Evolutionary conservation across 75 land plant species (phyloP).

Genomic region (Cryptomeria japonica): DNA sequence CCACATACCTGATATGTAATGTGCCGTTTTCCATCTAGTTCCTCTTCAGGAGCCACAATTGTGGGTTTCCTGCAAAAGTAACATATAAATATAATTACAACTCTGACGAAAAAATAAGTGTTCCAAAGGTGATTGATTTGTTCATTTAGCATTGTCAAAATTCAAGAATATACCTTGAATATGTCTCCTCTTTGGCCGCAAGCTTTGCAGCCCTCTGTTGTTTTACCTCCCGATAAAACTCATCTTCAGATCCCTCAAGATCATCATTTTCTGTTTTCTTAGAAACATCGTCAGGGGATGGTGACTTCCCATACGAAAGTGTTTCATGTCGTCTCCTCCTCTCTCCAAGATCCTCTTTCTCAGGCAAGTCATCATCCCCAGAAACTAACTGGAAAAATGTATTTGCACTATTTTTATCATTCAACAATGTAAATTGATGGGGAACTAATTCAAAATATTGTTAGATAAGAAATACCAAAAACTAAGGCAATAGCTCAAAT

Average conservation of each 20-base stretch:
- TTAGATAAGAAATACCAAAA: neutral
- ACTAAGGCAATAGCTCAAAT: neutral
- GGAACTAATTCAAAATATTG: neutral
- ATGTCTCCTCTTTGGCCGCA: constrained; percentile 56
- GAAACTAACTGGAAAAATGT: constrained; percentile 60
- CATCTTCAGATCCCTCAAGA: constrained; percentile 64
- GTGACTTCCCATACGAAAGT: constrained; percentile 38
- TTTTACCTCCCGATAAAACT: constrained; percentile 71
- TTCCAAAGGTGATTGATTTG: neutral
- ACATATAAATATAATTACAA: neutral
- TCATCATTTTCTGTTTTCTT: constrained; percentile 14
- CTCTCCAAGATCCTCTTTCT: constrained; percentile 89
- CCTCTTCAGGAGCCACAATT: constrained; percentile 39
- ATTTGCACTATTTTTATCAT: neutral
- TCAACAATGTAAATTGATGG: neutral
- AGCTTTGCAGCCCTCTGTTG: constrained; percentile 47
- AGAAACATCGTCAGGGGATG: constrained; percentile 7
- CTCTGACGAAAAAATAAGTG: neutral
- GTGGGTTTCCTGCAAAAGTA: constrained; percentile 36
- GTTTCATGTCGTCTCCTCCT: constrained; percentile 88
- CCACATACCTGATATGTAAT: constrained; percentile 72
- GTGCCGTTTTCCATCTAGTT: constrained; percentile 74
- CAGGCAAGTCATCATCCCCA: constrained; percentile 94
- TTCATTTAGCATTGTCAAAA: neutral
- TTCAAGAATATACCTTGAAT: constrained; percentile 45